Evolutionary conservation across 202 grass and related monocot genomes (phyloP), one percentile per base, ranked within the genome.

Genomic region (Brachypodium distachyon): DNA sequence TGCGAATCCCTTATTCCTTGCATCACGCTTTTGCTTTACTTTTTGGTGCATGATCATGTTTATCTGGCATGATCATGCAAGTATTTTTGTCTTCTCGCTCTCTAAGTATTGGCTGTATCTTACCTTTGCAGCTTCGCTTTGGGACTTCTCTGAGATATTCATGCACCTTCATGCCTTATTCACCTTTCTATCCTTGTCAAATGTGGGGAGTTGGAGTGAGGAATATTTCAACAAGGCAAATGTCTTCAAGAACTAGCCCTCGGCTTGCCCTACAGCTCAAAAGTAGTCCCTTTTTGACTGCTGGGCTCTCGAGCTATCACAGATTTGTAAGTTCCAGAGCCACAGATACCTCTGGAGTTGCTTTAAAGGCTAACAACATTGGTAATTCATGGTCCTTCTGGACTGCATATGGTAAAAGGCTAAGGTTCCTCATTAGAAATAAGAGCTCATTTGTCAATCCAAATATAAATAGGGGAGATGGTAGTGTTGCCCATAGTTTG

Each of bases 61-160:
- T 1, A 39, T 37, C 21, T 21, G 25, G n/a, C 36, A 65, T 25
- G 62, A 27, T 11, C 39, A 67, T 8, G 17, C 14, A 28, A 27
- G 3, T 38, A 44, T 31, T 5, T 12, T 33, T 79, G n/a, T n/a
- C 28, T 28, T 0, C 21, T 61, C 77, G 16, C 27, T 56, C 1
- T 46, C 44, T 73, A 73, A 75, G 14, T 54, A 21, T 70, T 79
- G 14, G 28, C 17, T 62, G 14, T 32, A 9, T 59, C 39, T 67
- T 75, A 18, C 28, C 34, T 77, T 72, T 86, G 53, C 88, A 98
- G 96, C 71, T 98, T 77, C 89, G 87, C n/a, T 87, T 87, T n/a
- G 61, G 63, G 59, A 16, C 26, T 52, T 78, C 83, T 51, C 85
- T 82, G 73, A 83, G 70, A 67, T 90, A 77, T 87, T 77, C 73